Percentiles rank a stretch among this genome's conserved stretches.
These are phyloP conservation scores for Diutina neorugosa DNA, from an alignment of 1,139 yeast species.

Conservation along the genomic window DNA sequence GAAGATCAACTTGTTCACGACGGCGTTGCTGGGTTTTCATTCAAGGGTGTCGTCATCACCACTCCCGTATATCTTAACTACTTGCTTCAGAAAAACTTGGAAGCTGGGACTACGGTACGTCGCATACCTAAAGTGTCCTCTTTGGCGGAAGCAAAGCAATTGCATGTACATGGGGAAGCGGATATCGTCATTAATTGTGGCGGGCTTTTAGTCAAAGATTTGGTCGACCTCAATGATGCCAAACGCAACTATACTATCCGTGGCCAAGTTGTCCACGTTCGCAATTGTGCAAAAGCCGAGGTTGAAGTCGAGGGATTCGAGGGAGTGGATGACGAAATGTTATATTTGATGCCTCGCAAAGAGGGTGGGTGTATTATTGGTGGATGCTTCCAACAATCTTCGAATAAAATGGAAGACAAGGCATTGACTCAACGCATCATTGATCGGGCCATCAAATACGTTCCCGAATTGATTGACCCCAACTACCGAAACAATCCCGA, in stretches of 20 bases:
- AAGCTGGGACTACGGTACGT: slow-evolving; percentile 22
- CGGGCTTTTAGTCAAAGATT: slow-evolving; percentile 24
- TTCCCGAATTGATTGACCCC: slow-evolving; percentile 30
- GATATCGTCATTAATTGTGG: slow-evolving; percentile 34
- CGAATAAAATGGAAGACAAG: slow-evolving; percentile 17
- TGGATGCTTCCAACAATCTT: slow-evolving; percentile 28
- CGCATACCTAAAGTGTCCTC: slow-evolving; percentile 13
- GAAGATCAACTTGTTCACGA: background rate
- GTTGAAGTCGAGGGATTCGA: slow-evolving; percentile 20
- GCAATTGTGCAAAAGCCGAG: slow-evolving; percentile 9
- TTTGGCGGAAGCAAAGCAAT: slow-evolving; percentile 9
- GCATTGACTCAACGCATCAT: slow-evolving; percentile 27
- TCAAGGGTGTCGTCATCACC: slow-evolving; percentile 36
- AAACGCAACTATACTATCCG: slow-evolving; percentile 19
- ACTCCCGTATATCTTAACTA: slow-evolving; percentile 38
- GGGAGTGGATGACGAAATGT: slow-evolving; percentile 21
- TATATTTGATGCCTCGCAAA: slow-evolving; percentile 39
- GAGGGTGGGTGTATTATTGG: slow-evolving; percentile 46
- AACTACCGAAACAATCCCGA: slow-evolving; percentile 14
- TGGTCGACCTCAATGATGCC: slow-evolving; percentile 9
- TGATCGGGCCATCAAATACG: slow-evolving; percentile 25
- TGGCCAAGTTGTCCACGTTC: slow-evolving; percentile 26
- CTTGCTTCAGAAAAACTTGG: slow-evolving; percentile 25
- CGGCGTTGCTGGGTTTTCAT: slow-evolving; percentile 35
- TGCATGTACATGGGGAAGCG: slow-evolving; percentile 11